phyloP scores from a whole-genome alignment of 768 basidiomycete species.

The Leccinum longicurvipes region DNA sequence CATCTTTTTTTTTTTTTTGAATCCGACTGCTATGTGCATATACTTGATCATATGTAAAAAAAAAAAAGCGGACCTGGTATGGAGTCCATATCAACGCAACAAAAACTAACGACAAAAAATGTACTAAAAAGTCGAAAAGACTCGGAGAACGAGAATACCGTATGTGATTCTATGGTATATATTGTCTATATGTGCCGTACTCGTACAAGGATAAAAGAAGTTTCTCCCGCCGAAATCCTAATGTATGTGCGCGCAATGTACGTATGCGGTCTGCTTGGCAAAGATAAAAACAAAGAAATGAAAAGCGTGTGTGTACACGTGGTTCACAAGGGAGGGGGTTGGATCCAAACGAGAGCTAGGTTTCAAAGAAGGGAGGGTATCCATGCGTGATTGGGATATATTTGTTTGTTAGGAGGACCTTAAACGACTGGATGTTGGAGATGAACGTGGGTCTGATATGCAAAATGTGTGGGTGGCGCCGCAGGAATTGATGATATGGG shows the following conservation, averaged over 20 bases:
- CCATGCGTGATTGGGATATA: background rate
- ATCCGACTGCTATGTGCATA: background rate
- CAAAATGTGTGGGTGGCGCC: background rate
- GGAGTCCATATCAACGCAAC: background rate
- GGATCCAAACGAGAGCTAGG: background rate
- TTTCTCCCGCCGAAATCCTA: background rate
- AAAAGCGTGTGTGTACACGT: background rate
- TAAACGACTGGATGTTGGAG: background rate
- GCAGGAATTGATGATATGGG: background rate
- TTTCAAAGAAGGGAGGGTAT: constrained; percentile 3
- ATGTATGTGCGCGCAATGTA: background rate
- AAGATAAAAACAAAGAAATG: background rate
- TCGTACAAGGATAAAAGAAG: constrained; percentile 1
- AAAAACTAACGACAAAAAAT: background rate
- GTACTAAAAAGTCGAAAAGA: background rate
- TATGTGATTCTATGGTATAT: constrained; percentile 3
- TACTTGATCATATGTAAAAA: too few relatives aligned
- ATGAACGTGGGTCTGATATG: background rate
- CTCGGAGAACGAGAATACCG: background rate
- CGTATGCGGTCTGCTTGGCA: background rate
- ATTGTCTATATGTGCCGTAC: background rate
- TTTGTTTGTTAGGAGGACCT: background rate
- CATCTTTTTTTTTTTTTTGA: background rate
- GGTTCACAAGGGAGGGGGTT: background rate
- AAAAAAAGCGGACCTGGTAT: background rate